Conservation (phyloP, 495 filamentous ascomycete species). For the Xylaria venustula region DNA sequence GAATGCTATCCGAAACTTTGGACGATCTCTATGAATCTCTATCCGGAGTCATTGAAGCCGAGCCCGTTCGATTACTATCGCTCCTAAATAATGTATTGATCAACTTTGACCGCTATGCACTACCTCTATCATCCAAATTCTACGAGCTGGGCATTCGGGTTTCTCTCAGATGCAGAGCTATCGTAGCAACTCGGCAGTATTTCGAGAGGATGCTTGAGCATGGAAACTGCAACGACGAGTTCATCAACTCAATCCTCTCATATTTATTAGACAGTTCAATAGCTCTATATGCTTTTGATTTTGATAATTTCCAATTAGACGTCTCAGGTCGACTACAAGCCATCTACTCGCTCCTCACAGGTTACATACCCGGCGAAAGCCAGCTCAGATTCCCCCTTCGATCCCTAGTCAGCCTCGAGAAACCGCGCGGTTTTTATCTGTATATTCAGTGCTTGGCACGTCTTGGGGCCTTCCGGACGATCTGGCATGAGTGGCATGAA, state of each 20-base stretch:
- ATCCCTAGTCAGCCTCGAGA: not conserved
- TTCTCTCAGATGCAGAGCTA: slow-evolving; percentile 12
- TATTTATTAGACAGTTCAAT: not conserved
- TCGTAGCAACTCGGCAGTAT: slow-evolving; percentile 15
- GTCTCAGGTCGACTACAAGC: not conserved
- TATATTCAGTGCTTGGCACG: slow-evolving; percentile 24
- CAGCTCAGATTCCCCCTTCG: slow-evolving; percentile 1
- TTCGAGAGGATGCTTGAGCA: not conserved
- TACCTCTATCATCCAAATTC: not conserved
- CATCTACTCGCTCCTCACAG: slow-evolving; percentile 8
- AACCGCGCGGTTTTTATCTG: not conserved
- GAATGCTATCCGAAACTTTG: slow-evolving; percentile 8
- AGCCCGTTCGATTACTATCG: slow-evolving; percentile 12
- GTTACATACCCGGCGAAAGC: slow-evolving; percentile 4
- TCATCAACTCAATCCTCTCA: not conserved
- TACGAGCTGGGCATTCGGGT: not conserved
- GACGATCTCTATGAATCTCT: not conserved
- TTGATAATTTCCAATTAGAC: not conserved
- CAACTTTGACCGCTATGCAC: slow-evolving; percentile 8
- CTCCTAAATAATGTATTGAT: slow-evolving; percentile 28
- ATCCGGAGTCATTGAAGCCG: not conserved
- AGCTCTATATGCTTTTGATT: not conserved
- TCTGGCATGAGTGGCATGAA: slow-evolving; percentile 26
- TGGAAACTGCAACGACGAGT: not conserved
- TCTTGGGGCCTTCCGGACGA: slow-evolving; percentile 25